Evolutionary conservation across 306 rosid species (phyloP).

Genomic region (Corylus heterophylla): DNA sequence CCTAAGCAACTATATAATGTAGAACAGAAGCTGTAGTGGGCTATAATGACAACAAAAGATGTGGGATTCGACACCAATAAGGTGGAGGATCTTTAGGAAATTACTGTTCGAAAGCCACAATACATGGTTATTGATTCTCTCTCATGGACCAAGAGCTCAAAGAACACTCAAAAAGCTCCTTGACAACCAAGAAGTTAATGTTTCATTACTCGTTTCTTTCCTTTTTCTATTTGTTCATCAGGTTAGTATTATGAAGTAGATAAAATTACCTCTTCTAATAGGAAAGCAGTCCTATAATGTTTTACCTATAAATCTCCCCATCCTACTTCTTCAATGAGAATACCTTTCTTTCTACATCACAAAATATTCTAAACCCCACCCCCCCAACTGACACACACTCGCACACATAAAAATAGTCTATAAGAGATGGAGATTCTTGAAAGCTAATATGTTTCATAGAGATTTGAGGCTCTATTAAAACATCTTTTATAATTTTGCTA

Average conservation of each 20-base stretch:
- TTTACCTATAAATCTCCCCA: not conserved
- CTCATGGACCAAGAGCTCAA: not conserved
- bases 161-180: not conserved
- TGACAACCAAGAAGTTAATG: not conserved
- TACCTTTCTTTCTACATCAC: not conserved
- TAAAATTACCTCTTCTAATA: not conserved
- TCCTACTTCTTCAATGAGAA: not conserved
- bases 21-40: slow-evolving; percentile 5
- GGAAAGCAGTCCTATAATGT: not conserved
- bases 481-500: too few species aligned
- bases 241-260: not conserved
- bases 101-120: not conserved
- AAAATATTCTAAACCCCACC: not conserved
- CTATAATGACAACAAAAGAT: too few species aligned
- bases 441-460: not conserved
- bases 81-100: too few species aligned
- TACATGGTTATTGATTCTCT: not conserved
- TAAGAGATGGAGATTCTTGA: not conserved
- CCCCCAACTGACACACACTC: too few species aligned
- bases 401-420: not conserved
- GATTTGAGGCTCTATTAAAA: not conserved
- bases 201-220: not conserved
- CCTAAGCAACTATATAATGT: not conserved
- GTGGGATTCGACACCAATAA: too few species aligned
- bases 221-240: not conserved